phyloP scores from a whole-genome alignment of 805 yeast species.

The Teunomyces kruisii region DNA sequence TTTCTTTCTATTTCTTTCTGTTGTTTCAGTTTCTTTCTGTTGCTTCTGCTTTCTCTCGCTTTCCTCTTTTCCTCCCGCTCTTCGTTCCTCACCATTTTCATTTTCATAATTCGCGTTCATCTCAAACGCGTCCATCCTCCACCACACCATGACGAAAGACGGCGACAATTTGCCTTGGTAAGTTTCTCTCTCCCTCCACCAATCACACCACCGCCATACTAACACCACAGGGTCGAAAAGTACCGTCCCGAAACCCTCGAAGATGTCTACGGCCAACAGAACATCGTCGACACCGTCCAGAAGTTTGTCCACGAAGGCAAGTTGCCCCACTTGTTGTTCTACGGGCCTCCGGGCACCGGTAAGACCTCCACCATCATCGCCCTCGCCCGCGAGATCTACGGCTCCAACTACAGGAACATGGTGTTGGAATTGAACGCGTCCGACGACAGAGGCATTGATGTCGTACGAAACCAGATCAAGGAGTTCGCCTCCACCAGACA shows the following conservation, averaged over 20 bases:
- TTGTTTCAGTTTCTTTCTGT: too few relatives aligned
- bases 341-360: slow-evolving; percentile 96
- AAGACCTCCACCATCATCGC: slow-evolving; percentile 89
- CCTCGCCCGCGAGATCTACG: slow-evolving; percentile 83
- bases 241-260: slow-evolving; percentile 83
- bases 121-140: background rate
- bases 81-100: too few relatives aligned
- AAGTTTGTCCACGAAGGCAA: slow-evolving; percentile 80
- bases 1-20: too few relatives aligned
- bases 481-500: slow-evolving; percentile 95
- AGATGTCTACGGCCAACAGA: slow-evolving; percentile 90
- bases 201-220: background rate
- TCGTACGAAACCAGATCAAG: slow-evolving; percentile 96
- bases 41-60: too few relatives aligned
- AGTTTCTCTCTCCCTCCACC: background rate
- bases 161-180: slow-evolving; percentile 14
- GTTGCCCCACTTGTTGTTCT: slow-evolving; percentile 88
- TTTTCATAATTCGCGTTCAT: background rate
- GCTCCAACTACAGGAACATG: slow-evolving; percentile 77
- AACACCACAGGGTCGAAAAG: slow-evolving; percentile 77
- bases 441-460: slow-evolving; percentile 97
- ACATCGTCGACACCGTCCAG: slow-evolving; percentile 79
- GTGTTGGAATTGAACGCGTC: slow-evolving; percentile 94
- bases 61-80: too few relatives aligned
- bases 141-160: slow-evolving; percentile 5